Base-by-base conservation (phyloP, 176 grass and related monocot genomes). In the Oryza punctata region DNA sequence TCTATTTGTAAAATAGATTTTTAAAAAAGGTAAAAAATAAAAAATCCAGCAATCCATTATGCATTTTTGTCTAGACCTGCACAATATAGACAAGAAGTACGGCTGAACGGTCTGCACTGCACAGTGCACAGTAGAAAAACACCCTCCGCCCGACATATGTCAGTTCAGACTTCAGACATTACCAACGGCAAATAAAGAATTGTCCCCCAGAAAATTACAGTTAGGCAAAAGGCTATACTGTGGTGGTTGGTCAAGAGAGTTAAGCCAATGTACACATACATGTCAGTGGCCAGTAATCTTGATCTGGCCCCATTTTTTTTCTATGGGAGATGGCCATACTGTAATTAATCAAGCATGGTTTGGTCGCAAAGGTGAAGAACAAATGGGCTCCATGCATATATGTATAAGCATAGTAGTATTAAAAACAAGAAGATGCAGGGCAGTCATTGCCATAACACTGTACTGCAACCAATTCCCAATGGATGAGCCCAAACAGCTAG, bases 381-480 rank as follows among this genome's bases (percentile, higher is more conserved):
- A 25, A 32, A 32, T 67, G 25, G 14, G 1, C 1, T 10, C 7
- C 38, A 40, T 40, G 38, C 9, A 41, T 41, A 41, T 10, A 41
- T 41, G 38, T 10, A 41, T 41, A 9, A 25, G 43, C 28, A 38
- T n/a, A n/a, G 8, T n/a, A 21, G 8, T 49, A 52, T 23, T 59
- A 60, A 49, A 52, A 25, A 28, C 81, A 67, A 63, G 27, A 66
- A 37, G 41, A 75, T 82, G 18, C 54, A 43, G 68, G 50, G 50
- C 40, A 72, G 60, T 24, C 15, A 44, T 63, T 65, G 43, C 18
- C 70, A 26, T 83, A 41, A 75, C 65, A 59, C 65, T 28, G 43
- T 5, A 49, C 16, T 54, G 28, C 81, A 47, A 84, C 29, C 30
- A 80, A 68, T n/a, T n/a, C 77, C 64, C n/a, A 41, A 41, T 41